Conservation (phyloP, 1,284 basidiomycete species). For the Cryptococcus deneoformans region DNA sequence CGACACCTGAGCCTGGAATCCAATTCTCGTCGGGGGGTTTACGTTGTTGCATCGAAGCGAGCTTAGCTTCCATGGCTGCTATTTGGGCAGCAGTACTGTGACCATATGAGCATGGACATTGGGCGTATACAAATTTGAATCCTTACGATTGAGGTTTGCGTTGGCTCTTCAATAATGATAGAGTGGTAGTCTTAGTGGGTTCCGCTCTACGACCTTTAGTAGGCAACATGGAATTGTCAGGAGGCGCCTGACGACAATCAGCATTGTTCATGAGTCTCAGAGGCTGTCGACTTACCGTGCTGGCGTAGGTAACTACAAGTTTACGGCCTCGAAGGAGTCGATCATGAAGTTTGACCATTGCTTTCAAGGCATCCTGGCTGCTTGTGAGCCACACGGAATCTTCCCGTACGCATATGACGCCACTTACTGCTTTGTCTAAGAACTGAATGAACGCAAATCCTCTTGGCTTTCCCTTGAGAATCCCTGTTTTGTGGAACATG, state of each 20-base stretch:
- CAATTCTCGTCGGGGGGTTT: conserved; percentile 33
- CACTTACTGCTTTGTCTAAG: conserved; percentile 70
- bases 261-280: conserved; percentile 1
- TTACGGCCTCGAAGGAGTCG: conserved; percentile 80
- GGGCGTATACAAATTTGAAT: too few relatives aligned
- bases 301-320: conserved; percentile 83
- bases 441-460: conserved; percentile 96
- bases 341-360: conserved; percentile 70
- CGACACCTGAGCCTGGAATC: conserved; percentile 17
- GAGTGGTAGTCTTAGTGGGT: conserved; percentile 70
- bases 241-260: conserved; percentile 45
- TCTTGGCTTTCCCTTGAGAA: conserved; percentile 83
- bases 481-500: conserved; percentile 89
- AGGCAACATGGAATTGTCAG: conserved; percentile 25
- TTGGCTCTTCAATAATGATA: conserved; percentile 79
- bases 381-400: not conserved
- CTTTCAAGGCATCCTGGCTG: conserved; percentile 75
- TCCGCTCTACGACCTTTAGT: conserved; percentile 55
- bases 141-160: conserved; percentile 60
- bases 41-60: conserved; percentile 67
- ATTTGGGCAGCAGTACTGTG: conserved; percentile 81
- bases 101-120: not conserved
- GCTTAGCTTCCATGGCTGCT: conserved; percentile 91
- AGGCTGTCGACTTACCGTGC: conserved; percentile 57
- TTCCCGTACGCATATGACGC: not conserved